Evolutionary conservation across 768 basidiomycete species (phyloP).

Genomic region (Boletellus ananiceps): DNA sequence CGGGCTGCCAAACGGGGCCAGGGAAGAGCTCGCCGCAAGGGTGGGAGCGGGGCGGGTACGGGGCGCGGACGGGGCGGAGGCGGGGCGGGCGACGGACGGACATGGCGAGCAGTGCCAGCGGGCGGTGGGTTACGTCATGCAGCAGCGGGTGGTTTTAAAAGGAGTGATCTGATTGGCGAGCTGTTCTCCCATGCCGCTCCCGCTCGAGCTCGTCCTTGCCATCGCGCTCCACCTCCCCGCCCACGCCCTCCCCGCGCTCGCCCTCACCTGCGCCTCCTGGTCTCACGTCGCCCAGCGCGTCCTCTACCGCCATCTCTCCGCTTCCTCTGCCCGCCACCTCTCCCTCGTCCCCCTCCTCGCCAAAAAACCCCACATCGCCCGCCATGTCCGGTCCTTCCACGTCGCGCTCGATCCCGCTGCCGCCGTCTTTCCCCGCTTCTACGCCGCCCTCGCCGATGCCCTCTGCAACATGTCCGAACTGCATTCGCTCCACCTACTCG

Average conservation of each 20-base stretch:
- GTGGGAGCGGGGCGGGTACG: constrained; percentile 61
- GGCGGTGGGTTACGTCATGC: no score
- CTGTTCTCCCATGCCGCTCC: constrained; percentile 33
- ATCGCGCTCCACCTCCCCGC: constrained; percentile 38
- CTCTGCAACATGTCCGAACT: constrained; percentile 60
- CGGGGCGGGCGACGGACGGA: not conserved
- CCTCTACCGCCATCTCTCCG: constrained; percentile 57
- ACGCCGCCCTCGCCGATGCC: constrained; percentile 46
- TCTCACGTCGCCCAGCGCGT: constrained; percentile 45
- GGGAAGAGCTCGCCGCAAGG: constrained; percentile 54
- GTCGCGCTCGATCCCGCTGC: constrained; percentile 44
- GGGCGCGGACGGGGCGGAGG: constrained; percentile 34
- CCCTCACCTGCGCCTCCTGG: constrained; percentile 16
- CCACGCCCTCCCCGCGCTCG: constrained; percentile 41
- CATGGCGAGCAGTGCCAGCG: constrained; percentile 4
- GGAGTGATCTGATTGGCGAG: no score
- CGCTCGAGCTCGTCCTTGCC: constrained; percentile 58
- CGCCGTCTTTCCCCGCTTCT: constrained; percentile 43
- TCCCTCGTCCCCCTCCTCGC: constrained; percentile 54
- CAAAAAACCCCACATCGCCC: constrained; percentile 50
- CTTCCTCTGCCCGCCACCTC: constrained; percentile 46
- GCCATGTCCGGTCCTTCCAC: constrained; percentile 57
- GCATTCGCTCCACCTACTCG: constrained; percentile 44
- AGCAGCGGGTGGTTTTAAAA: no score
- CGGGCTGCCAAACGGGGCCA: no score